Base-by-base conservation (phyloP, 441 rosid species). In the Erodium moschatum region DNA sequence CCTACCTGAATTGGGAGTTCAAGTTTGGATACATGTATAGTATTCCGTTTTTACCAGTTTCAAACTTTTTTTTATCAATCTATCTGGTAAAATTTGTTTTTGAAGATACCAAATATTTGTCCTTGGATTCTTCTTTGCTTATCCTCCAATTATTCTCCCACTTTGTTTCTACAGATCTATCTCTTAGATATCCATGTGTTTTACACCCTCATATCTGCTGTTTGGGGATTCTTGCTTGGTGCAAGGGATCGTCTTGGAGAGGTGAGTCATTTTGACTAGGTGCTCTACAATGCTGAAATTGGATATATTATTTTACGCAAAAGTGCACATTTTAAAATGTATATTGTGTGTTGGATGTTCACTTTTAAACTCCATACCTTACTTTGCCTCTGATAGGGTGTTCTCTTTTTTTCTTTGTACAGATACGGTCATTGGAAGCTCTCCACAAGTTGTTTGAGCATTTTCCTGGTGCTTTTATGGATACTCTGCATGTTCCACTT, bases 241-340 rank as follows among this genome's bases (percentile, higher is more conserved):
- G 99, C 99, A 46, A 85, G 96, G 81, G 99, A 88, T 81, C 99
- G 87, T 72, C 89, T 94, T 61, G 99, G 99, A 31, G 99, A 94
- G 89, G 98, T 91, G 78, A 74, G 80, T 79, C 56, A 44, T 69
- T 66, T 75, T 72, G 48, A n/a, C 48, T 61, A 67, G 66, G 27
- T 63, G 27, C 12, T 12, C 2, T 63, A 19, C 12, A 58, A 5
- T 33, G 1, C 38, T 33, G 38, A 33, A 33, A 3, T 33, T 33
- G 38, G 38, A 33, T 33, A 33, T 1, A 1, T 33, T 0, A 5
- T 33, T 3, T 1, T 33, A 5, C 6, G 4, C 38, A 33, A 33
- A 33, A 33, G 6, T 33, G 38, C 38, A 33, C 38, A 33, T 33
- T 33, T 33, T 33, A 33, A 24, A n/a, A n/a, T 4, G 19, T 21